These are phyloP conservation scores for sweet orange (Citrus sinensis) DNA, from an alignment of 345 rosid genomes.

Conservation along the genomic window DVS_A1.0 CM039169.1:10747001-10747500, in stretches of 20 bases:
- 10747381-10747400: background rate
- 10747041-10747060: background rate
- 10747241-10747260: background rate
- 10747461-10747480: background rate
- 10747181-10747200: background rate
- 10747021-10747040: background rate
- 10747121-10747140: background rate
- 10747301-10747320: background rate
- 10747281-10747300: background rate
- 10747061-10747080: conserved; percentile 32
- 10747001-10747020: background rate
- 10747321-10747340: background rate
- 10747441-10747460: background rate
- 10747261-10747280: background rate
- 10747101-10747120: conserved; percentile 5
- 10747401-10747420: background rate
- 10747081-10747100: conserved; percentile 42
- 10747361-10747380: no score
- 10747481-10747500: no score
- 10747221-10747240: background rate
- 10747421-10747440: background rate
- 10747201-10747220: background rate
- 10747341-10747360: background rate
- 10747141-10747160: conserved; percentile 2
- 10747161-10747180: background rate